phyloP scores from a whole-genome alignment of 257 asterid genomes.

The Agastache rugosa region DNA sequence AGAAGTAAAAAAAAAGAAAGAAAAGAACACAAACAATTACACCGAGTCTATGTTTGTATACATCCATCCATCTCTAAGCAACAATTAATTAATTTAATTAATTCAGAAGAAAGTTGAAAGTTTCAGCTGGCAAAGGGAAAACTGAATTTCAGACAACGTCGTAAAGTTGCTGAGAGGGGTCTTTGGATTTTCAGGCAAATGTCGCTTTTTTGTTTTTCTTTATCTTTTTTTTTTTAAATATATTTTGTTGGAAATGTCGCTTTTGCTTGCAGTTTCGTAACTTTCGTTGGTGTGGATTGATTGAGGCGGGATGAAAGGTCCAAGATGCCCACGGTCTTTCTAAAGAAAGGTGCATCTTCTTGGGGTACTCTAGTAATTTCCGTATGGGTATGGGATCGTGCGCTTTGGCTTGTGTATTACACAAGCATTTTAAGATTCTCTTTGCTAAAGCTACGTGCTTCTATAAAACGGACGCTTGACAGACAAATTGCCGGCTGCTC shows the following conservation, averaged over 20 bases:
- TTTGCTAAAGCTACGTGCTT: neutral
- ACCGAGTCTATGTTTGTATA: conserved; percentile 6
- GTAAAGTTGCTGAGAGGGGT: conserved; percentile 19
- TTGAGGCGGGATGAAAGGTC: conserved; percentile 26
- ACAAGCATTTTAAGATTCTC: neutral
- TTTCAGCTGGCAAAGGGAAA: conserved; percentile 34
- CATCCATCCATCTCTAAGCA: conserved; percentile 17
- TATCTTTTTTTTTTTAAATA: neutral
- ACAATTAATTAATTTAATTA: conserved; percentile 23
- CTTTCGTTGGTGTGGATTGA: conserved; percentile 18
- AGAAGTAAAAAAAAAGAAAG: neutral
- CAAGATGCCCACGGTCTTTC: conserved; percentile 26
- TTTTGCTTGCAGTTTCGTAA: conserved; percentile 2
- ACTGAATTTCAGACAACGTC: conserved; percentile 27
- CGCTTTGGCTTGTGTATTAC: neutral
- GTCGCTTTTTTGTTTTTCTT: conserved; percentile 26
- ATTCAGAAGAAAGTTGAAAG: conserved; percentile 2
- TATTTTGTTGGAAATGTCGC: conserved; percentile 14
- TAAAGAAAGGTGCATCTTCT: neutral
- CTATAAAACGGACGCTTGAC: neutral
- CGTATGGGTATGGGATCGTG: conserved; percentile 6
- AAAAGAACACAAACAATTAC: conserved; percentile 17
- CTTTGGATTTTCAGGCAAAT: conserved; percentile 30
- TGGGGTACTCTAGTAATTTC: conserved; percentile 33
- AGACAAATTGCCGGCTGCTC: neutral